A percentile compares a stretch with the other conserved stretches of the same genome.
phyloP scores from a whole-genome alignment of 2,329 filamentous ascomycete species.

The Clarireedia homoeocarpa region DNA sequence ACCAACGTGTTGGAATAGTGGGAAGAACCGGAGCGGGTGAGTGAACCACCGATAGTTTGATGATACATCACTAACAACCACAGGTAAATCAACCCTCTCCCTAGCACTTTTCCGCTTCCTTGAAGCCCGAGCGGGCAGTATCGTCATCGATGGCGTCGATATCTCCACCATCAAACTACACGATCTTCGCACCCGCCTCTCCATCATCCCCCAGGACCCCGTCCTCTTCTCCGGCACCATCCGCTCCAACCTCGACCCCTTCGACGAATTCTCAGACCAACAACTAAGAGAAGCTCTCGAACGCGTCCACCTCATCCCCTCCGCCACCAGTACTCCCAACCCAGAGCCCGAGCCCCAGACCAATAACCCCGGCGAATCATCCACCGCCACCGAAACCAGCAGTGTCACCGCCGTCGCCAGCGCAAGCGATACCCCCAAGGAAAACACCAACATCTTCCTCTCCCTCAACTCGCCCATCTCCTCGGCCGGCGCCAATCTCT shows the following conservation, averaged over 20 bases:
- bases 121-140: constrained; percentile 33
- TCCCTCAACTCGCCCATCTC: constrained; percentile 54
- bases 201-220: constrained; percentile 46
- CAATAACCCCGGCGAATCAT: not conserved
- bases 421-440: constrained; percentile 28
- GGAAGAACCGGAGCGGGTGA: constrained; percentile 26
- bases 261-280: constrained; percentile 74
- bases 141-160: constrained; percentile 25
- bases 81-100: constrained; percentile 23
- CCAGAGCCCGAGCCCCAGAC: not conserved
- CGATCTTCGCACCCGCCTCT: constrained; percentile 23
- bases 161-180: constrained; percentile 27
- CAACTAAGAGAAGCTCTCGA: constrained; percentile 77
- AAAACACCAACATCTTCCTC: constrained; percentile 57
- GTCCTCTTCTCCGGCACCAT: constrained; percentile 84
- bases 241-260: constrained; percentile 84
- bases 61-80: constrained; percentile 12
- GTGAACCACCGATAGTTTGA: constrained; percentile 4
- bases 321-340: not conserved
- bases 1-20: constrained; percentile 39
- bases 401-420: not conserved
- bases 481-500: constrained; percentile 64
- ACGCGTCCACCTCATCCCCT: constrained; percentile 72
- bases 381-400: not conserved
- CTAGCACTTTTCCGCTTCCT: constrained; percentile 22